A percentile compares a stretch with the other conserved stretches of the same genome.
phyloP scores from a whole-genome alignment of 257 asterid genomes.

The Salvia rosmarinus region DNA sequence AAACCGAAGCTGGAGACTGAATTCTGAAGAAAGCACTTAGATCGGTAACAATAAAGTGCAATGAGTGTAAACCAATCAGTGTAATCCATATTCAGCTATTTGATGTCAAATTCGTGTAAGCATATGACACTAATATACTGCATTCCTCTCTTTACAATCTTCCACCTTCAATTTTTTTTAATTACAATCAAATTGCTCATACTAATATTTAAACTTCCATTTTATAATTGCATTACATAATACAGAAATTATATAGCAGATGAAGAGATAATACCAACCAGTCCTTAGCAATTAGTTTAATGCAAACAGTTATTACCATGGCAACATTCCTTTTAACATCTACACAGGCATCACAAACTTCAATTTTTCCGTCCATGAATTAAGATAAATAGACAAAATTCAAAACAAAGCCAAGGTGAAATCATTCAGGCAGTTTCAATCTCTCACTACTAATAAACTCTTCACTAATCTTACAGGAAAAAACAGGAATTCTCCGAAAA shows the following conservation, averaged over 20 bases:
- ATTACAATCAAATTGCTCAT: background rate
- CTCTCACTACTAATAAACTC: background rate
- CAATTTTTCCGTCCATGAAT: background rate
- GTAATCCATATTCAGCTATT: background rate
- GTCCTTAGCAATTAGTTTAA: background rate
- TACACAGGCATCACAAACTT: background rate
- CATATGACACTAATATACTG: background rate
- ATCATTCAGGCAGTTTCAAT: background rate
- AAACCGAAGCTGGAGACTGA: background rate
- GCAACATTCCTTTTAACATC: background rate
- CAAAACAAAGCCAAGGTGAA: background rate
- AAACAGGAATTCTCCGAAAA: background rate
- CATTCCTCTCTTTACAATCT: background rate
- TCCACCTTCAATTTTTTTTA: background rate
- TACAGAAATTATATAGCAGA: background rate
- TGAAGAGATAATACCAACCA: background rate
- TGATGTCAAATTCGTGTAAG: background rate
- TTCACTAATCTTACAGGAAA: background rate
- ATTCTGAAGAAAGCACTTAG: background rate
- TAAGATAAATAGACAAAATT: background rate
- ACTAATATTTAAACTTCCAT: background rate
- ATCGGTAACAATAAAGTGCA: background rate
- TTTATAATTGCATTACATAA: background rate
- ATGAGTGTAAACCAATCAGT: background rate
- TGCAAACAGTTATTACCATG: conserved; percentile 1